phyloP scores from a whole-genome alignment of 2,329 filamentous ascomycete genomes.

The Alternaria sp. region DNA sequence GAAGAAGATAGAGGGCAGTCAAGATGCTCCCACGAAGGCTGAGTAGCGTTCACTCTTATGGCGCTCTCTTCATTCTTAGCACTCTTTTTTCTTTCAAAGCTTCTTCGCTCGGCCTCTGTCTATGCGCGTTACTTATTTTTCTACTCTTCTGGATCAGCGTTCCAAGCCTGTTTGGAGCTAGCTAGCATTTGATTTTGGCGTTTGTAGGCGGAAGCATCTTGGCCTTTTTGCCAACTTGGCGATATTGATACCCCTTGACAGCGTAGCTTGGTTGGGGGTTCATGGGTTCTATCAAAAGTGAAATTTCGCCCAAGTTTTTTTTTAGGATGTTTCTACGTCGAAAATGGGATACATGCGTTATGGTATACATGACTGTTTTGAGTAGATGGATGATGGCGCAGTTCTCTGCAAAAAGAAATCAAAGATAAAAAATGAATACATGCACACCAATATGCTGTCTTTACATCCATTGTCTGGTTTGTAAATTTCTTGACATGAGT shows the following conservation, averaged over 20 bases:
- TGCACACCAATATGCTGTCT: neutral
- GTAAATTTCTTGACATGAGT: neutral
- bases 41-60: constrained; percentile 15
- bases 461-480: no score
- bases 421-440: constrained; percentile 2
- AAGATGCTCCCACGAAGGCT: constrained; percentile 1
- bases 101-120: neutral
- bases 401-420: no score
- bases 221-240: neutral
- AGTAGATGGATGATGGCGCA: constrained; percentile 3
- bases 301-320: constrained; percentile 4
- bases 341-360: constrained; percentile 12
- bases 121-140: neutral
- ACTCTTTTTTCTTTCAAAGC: neutral
- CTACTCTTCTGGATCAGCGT: neutral
- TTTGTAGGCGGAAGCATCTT: constrained; percentile 6
- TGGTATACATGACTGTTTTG: constrained; percentile 7
- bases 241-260: constrained; percentile 17
- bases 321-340: neutral
- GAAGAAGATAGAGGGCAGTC: constrained; percentile 16
- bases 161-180: neutral
- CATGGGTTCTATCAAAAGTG: constrained; percentile 14
- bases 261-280: constrained; percentile 20
- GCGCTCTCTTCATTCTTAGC: neutral
- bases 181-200: constrained; percentile 6